Percentiles rank a stretch among this genome's conserved stretches.
These are phyloP conservation scores for Dionaea muscipula DNA, from an alignment of 179 eudicot genomes.

Conservation along the genomic window DNA sequence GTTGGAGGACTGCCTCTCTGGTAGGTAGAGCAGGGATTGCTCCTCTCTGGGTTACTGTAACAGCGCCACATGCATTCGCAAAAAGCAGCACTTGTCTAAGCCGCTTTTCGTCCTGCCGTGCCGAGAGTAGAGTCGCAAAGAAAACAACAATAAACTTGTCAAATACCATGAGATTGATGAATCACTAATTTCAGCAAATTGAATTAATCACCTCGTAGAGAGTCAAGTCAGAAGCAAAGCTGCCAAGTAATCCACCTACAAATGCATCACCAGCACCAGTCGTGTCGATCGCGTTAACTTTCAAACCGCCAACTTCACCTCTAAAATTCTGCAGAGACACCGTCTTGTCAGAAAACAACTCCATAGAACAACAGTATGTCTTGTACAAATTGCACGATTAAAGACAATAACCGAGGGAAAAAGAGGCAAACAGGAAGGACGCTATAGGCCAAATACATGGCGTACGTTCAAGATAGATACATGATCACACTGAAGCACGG, in stretches of 20 bases:
- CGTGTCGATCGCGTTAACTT: conserved; percentile 61
- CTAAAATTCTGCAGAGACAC: conserved; percentile 39
- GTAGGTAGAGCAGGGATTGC: conserved; percentile 72
- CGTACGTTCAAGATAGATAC: neutral
- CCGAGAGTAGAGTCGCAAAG: neutral
- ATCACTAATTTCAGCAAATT: too few relatives aligned
- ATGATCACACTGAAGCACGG: neutral
- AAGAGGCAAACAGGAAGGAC: too few relatives aligned
- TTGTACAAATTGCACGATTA: neutral
- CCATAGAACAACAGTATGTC: neutral
- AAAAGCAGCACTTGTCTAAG: conserved; percentile 46
- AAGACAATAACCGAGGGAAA: too few relatives aligned
- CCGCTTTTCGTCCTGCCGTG: conserved; percentile 47
- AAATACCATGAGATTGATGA: too few relatives aligned
- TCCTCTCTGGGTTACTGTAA: conserved; percentile 58
- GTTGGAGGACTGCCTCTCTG: conserved; percentile 31
- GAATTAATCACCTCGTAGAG: conserved; percentile 33
- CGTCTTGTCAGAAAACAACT: neutral
- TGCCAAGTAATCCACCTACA: conserved; percentile 47
- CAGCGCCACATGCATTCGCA: conserved; percentile 78
- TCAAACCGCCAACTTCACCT: conserved; percentile 50
- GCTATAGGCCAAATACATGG: too few relatives aligned
- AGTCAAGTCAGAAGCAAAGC: conserved; percentile 46
- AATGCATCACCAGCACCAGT: conserved; percentile 94
- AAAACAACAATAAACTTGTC: neutral